Base-by-base conservation (phyloP, 2,329 filamentous ascomycete genomes). In the Venturia carpophila region DNA sequence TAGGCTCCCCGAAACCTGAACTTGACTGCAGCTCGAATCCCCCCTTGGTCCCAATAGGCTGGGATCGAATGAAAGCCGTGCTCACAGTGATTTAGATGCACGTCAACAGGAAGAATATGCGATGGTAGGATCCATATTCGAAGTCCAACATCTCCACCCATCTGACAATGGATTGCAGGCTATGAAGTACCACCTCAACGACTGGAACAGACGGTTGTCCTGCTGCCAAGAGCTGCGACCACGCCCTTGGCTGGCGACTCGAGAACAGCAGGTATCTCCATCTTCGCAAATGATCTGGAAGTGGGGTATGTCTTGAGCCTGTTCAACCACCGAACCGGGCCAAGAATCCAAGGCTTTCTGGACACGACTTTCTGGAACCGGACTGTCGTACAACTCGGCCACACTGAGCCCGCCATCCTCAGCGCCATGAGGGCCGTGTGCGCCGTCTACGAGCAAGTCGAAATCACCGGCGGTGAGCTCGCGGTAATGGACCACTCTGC, bases 41-140 rank as follows among this genome's bases (percentile, higher is more conserved):
- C 37, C 47, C 47, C 52, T 58, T 37, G 52, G 52, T 58, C 5
- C 52, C 30, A 27, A 17, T 15, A 10, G 27, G 5, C 11, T 58
- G 47, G 47, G 15, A 27, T 21, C 21, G 47, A 52, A 27, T 52
- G 39, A 62, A 42, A 24, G n/a, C 17, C 37, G n/a, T 34, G 45
- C 61, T 63, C 39, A 63, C 42, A 27, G 34, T 63, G 5, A 55
- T 37, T 19, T 49, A 64, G 63, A 41, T 64, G 63, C 52, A 64
- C 63, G 17, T 64, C 63, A 17, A 64, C 63, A 41, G 63, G 63
- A 58, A 47, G 63, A 19, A 34, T 13, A 58, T 64, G 63, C 49
- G 63, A 64, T 27, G 63, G 63, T 56, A 39, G 19, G 52, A 58
- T 58, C 30, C 5, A 37, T 21, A 4, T 58, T 7, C n/a, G 30